phyloP scores from a whole-genome alignment of 352 stramenopile species.

The Globisporangium radiosum region DNA sequence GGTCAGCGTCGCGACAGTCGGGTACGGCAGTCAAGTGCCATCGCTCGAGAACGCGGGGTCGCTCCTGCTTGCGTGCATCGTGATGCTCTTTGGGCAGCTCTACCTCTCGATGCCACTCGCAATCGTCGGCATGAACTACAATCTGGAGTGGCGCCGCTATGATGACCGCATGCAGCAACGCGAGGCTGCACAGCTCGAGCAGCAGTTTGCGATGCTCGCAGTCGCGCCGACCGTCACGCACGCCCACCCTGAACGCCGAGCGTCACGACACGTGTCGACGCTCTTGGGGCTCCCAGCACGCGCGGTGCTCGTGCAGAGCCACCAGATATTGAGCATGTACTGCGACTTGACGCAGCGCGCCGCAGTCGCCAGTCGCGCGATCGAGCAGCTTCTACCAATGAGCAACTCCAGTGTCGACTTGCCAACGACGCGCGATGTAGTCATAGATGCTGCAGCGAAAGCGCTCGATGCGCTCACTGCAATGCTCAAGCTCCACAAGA shows the following conservation, averaged over 20 bases:
- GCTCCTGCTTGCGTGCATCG: constrained; percentile 24
- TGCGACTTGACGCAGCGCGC: constrained; percentile 4
- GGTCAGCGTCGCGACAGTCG: constrained; percentile 43
- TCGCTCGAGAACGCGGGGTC: constrained; percentile 31
- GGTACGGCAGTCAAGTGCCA: constrained; percentile 44
- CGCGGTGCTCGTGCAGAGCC: background rate
- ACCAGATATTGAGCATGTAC: constrained; percentile 4
- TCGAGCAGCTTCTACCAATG: background rate
- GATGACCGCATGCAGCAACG: constrained; percentile 11
- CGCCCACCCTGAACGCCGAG: background rate
- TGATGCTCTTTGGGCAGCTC: constrained; percentile 52
- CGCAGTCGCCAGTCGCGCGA: constrained; percentile 15
- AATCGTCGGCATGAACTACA: constrained; percentile 50
- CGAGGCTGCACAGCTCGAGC: background rate
- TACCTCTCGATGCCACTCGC: constrained; percentile 55
- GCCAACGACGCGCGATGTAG: background rate
- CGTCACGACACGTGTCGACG: background rate
- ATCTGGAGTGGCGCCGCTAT: constrained; percentile 28
- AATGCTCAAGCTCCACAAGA: constrained; percentile 29
- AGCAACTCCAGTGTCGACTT: background rate
- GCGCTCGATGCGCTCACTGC: constrained; percentile 15
- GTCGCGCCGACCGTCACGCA: background rate
- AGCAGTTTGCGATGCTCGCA: background rate
- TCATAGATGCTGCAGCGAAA: background rate
- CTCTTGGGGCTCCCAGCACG: background rate